phyloP scores from a whole-genome alignment of 345 rosid genomes.

The Dovyalis caffra region DNA sequence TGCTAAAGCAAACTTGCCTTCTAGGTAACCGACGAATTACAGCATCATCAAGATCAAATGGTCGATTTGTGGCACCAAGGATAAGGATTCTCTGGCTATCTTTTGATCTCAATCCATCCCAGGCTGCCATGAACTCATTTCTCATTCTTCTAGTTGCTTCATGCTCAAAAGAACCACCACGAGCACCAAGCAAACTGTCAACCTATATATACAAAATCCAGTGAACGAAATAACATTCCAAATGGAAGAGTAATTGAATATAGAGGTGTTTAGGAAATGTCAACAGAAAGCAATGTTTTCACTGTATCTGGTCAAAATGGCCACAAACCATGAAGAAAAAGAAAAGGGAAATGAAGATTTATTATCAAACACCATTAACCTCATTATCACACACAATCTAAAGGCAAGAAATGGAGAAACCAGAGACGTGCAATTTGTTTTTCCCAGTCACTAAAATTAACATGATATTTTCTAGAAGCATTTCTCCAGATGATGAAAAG shows the following conservation, averaged over 20 bases:
- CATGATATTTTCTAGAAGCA: not conserved
- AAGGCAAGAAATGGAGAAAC: not conserved
- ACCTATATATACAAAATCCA: constrained; percentile 45
- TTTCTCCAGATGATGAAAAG: too few species aligned
- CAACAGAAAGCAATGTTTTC: not conserved
- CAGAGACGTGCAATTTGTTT: not conserved
- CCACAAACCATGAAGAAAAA: not conserved
- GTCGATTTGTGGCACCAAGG: constrained; percentile 98
- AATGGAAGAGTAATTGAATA: not conserved
- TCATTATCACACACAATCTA: not conserved
- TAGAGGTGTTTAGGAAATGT: not conserved
- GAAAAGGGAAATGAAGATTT: not conserved
- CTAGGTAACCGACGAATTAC: constrained; percentile 97
- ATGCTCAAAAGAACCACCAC: constrained; percentile 92
- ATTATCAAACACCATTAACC: not conserved
- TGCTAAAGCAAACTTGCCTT: constrained; percentile 46
- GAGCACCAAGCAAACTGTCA: constrained; percentile 97
- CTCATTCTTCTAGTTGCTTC: constrained; percentile 99
- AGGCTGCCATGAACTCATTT: constrained; percentile 99
- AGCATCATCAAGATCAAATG: constrained; percentile 99
- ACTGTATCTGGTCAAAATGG: not conserved
- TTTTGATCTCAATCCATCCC: constrained; percentile 98
- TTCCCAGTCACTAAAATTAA: not conserved
- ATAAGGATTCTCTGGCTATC: constrained; percentile 95
- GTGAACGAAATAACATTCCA: not conserved